Base-by-base conservation (phyloP, 2,329 filamentous ascomycete species). In the Diplodia mutila region DNA sequence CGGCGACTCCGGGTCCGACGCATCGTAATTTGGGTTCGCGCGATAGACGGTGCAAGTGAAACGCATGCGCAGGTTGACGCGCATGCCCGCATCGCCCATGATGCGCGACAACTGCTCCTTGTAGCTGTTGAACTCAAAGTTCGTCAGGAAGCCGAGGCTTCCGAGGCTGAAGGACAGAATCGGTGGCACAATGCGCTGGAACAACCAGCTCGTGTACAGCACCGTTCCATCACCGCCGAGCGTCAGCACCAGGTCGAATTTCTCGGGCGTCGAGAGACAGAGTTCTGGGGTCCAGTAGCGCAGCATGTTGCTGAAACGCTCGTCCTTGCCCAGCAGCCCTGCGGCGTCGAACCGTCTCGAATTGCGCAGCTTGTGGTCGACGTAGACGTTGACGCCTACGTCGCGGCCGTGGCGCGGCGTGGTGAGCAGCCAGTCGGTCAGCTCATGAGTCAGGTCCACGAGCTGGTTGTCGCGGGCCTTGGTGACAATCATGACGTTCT, bases 31-130 rank as follows among this genome's bases (percentile, higher is more conserved):
- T 61, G 78, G 76, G 67, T 77, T 75, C 71, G 90, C 86, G 53
- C 94, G 91, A 82, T 94, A 97, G 9, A 99, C 94, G 0, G 95
- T 98, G 82, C 94, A 98, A 18, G 95, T 99, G 79, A 99, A 99
- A 70, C 95, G 91, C 95, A 99, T 99, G 72, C 95, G 93, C 72
- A 99, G 85, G 76, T 97, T 98, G 69, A 98, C 94, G 65, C 94
- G 91, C 94, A 99, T 98, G 67, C 95, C 95, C 1, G 91, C 88
- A 67, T 96, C 92, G 69, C 93, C 93, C 93, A 99, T 97, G 72
- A 98, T 87, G 65, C 89, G 90, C 79, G 92, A 90, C 39, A 99
- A 86, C 75, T 97, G 92, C 68, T 91, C 85, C 80, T 93, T 93
- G 84, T 97, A 97, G 73, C 90, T 87, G 69, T 92, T 88, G 76